Evolutionary conservation across 1,284 basidiomycete species (phyloP).

Genomic region (Naganishia albida): DNA sequence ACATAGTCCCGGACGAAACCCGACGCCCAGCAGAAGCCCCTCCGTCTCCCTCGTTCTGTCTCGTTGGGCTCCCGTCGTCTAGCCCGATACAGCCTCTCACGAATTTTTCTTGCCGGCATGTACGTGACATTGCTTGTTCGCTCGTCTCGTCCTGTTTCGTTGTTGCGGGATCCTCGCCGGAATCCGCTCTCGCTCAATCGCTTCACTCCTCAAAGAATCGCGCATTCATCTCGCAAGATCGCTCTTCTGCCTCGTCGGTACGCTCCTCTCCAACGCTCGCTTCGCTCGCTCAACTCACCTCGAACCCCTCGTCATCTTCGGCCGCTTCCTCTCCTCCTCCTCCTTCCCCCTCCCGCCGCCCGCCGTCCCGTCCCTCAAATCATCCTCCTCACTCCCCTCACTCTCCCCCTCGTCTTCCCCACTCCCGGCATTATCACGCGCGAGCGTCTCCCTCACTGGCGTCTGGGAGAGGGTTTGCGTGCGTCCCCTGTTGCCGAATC

Average conservation of each 20-base stretch:
- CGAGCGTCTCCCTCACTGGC: neutral
- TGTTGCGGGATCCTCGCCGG: too few relatives aligned
- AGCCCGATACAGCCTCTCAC: too few relatives aligned
- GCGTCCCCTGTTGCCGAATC: neutral
- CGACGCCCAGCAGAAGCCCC: too few relatives aligned
- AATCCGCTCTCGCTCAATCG: neutral
- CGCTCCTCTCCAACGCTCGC: neutral
- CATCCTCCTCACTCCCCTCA: neutral
- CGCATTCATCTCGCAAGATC: neutral
- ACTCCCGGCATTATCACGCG: neutral
- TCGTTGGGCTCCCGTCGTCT: too few relatives aligned
- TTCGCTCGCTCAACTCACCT: constrained; percentile 59
- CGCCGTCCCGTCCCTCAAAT: neutral
- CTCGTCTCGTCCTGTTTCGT: too few relatives aligned
- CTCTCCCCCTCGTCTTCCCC: constrained; percentile 29
- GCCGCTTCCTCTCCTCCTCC: constrained; percentile 53
- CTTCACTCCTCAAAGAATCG: neutral
- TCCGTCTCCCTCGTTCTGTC: too few relatives aligned
- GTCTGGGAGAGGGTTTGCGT: neutral
- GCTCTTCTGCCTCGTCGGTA: too few relatives aligned
- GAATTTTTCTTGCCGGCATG: too few relatives aligned
- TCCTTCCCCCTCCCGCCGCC: neutral
- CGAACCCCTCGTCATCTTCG: constrained; percentile 81
- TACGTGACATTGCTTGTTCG: too few relatives aligned
- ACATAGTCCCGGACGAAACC: too few relatives aligned